A percentile compares a stretch with the other conserved stretches of the same genome.
phyloP scores from a whole-genome alignment of 305 asterid species.

The Andrographis paniculata region DNA sequence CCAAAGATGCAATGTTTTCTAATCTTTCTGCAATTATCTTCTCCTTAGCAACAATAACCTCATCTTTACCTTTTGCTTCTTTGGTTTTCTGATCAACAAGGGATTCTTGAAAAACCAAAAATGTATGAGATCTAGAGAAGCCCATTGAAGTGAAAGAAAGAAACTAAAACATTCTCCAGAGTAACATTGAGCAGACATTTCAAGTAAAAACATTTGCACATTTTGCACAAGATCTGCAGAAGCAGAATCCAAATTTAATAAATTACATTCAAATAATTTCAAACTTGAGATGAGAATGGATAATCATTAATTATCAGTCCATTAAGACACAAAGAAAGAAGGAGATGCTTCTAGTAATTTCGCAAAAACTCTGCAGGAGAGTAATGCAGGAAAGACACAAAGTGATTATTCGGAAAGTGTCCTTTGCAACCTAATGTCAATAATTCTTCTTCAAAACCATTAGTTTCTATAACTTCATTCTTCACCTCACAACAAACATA shows the following conservation, averaged over 20 bases:
- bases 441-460: neutral
- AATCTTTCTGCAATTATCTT: constrained; percentile 54
- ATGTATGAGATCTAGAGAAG: neutral
- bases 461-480: neutral
- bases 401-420: no score
- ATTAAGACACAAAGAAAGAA: neutral
- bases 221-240: constrained; percentile 5
- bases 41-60: constrained; percentile 53
- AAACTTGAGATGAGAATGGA: constrained; percentile 7
- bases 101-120: constrained; percentile 39
- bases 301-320: neutral
- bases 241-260: constrained; percentile 1
- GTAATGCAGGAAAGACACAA: neutral
- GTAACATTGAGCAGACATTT: neutral
- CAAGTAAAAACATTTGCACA: neutral
- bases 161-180: neutral
- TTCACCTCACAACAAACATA: neutral
- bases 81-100: constrained; percentile 48
- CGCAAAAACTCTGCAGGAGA: neutral
- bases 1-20: constrained; percentile 44
- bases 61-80: constrained; percentile 58
- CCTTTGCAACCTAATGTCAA: neutral
- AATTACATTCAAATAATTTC: constrained; percentile 3
- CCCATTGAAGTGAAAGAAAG: neutral
- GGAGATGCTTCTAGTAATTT: neutral